phyloP scores from a whole-genome alignment of 345 rosid genomes.

The Gossypium arboreum region DNA sequence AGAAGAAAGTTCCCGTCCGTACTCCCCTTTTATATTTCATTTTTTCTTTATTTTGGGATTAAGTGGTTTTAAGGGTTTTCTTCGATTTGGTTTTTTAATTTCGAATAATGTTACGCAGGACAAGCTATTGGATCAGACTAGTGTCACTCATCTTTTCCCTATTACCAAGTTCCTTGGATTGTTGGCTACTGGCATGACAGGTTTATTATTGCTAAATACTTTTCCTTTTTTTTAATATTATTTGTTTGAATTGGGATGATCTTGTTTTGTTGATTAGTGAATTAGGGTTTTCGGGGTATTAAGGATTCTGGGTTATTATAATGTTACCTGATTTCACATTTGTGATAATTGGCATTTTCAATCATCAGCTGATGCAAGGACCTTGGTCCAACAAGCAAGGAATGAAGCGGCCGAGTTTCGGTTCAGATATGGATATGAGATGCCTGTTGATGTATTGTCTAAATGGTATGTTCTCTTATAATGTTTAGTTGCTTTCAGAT shows the following conservation, averaged over 20 bases:
- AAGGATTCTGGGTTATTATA: neutral
- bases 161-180: constrained; percentile 87
- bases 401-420: constrained; percentile 99
- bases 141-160: constrained; percentile 89
- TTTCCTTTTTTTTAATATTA: neutral
- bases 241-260: neutral
- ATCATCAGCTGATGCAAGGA: constrained; percentile 92
- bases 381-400: constrained; percentile 95
- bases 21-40: neutral
- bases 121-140: constrained; percentile 96
- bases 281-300: neutral
- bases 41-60: neutral
- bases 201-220: constrained; percentile 29
- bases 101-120: constrained; percentile 45
- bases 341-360: constrained; percentile 8
- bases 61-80: constrained; percentile 12
- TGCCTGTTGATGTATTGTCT: constrained; percentile 91
- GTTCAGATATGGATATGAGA: constrained; percentile 89
- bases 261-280: neutral
- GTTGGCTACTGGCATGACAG: constrained; percentile 96
- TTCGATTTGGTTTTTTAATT: constrained; percentile 7
- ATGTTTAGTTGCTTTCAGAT: neutral
- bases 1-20: constrained; percentile 93
- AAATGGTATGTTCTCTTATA: constrained; percentile 35
- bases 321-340: neutral